Percentiles rank a stretch among this genome's conserved stretches.
Evolutionary conservation across 257 asterid genomes (phyloP).

Genomic region (Echium plantagineum): DNA sequence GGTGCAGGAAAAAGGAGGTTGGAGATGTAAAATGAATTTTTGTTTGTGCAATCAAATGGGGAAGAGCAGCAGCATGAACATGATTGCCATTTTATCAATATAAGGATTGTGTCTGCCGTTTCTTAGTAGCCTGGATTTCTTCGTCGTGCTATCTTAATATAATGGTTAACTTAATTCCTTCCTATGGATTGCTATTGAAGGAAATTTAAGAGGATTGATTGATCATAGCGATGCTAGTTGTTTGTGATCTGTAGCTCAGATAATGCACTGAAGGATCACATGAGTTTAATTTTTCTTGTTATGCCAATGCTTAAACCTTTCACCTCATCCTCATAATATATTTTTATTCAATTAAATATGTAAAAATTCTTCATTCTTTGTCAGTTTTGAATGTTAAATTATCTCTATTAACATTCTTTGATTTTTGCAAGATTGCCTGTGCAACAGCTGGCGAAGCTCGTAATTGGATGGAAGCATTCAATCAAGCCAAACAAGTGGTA

Average conservation of each 20-base stretch:
- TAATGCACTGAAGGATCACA: background rate
- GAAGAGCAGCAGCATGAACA: too few relatives aligned
- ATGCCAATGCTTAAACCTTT: background rate
- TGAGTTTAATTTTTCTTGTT: background rate
- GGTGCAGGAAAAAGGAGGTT: too few relatives aligned
- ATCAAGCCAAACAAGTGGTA: conserved; percentile 93
- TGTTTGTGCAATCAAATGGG: too few relatives aligned
- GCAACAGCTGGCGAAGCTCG: conserved; percentile 70
- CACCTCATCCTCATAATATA: background rate
- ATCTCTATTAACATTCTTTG: conserved; percentile 9
- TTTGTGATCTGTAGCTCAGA: background rate
- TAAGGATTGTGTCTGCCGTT: too few relatives aligned
- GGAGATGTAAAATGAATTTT: too few relatives aligned
- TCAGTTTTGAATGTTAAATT: background rate
- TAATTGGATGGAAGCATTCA: conserved; percentile 97
- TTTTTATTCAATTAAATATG: background rate
- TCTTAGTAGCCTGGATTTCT: too few relatives aligned
- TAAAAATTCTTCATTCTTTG: background rate
- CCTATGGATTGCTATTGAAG: too few relatives aligned
- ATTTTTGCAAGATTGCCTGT: conserved; percentile 83
- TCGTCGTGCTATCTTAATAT: too few relatives aligned
- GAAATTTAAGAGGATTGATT: too few relatives aligned
- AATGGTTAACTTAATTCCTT: too few relatives aligned
- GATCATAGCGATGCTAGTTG: background rate
- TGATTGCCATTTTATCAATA: too few relatives aligned